Evolutionary conservation across 352 stramenopile species (phyloP).

Genomic region (Sclerospora graminicola): DNA sequence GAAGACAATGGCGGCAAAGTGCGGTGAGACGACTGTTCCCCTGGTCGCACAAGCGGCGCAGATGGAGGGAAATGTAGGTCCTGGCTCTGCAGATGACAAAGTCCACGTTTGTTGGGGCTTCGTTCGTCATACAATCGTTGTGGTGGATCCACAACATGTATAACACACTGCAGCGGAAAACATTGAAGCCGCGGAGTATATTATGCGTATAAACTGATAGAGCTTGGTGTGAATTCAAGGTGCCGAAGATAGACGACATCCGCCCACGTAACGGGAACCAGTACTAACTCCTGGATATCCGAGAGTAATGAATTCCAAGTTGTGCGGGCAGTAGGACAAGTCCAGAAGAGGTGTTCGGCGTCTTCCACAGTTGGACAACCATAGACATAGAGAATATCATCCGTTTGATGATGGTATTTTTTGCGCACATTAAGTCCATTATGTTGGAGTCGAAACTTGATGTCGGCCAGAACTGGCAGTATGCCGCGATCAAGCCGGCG

Average conservation of each 20-base stretch:
- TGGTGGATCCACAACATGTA: conserved; percentile 10
- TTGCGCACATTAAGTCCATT: too few species aligned
- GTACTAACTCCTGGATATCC: background rate
- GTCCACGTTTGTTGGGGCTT: background rate
- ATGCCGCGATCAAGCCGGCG: background rate
- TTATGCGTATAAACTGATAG: conserved; percentile 1
- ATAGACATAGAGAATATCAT: conserved; percentile 5
- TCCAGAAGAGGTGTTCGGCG: conserved; percentile 8
- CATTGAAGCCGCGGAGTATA: conserved; percentile 11
- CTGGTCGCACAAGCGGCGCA: background rate
- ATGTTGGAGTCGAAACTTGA: too few species aligned
- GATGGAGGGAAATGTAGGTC: conserved; percentile 1
- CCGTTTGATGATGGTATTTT: too few species aligned
- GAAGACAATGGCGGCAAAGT: background rate
- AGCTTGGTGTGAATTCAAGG: background rate
- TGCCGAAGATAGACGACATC: conserved; percentile 1
- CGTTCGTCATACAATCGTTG: conserved; percentile 4
- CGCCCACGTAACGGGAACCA: background rate
- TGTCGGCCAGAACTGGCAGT: too few species aligned
- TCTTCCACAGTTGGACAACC: conserved; percentile 1
- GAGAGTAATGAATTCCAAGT: background rate
- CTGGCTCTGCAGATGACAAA: background rate
- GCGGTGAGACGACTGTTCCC: background rate
- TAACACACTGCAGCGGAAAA: conserved; percentile 5
- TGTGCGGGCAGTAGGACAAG: background rate